A percentile compares a stretch with the other conserved stretches of the same genome.
phyloP scores from a whole-genome alignment of 257 asterid genomes.

The Forsythia viridissima region DNA sequence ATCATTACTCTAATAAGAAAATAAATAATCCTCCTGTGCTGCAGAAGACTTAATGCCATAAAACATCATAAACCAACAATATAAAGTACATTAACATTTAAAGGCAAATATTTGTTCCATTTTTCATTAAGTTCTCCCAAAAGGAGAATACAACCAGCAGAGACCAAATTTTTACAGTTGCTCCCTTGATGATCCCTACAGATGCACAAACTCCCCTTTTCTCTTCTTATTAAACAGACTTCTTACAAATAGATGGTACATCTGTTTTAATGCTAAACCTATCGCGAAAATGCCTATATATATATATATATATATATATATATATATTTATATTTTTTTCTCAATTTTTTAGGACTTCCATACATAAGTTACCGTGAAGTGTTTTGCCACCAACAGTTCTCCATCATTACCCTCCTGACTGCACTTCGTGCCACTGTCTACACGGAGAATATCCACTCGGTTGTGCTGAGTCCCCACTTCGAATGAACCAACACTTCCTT shows the following conservation, averaged over 20 bases:
- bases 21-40: too few relatives aligned
- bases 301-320: neutral
- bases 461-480: conserved; percentile 77
- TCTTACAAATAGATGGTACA: conserved; percentile 41
- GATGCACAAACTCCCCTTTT: conserved; percentile 14
- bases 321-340: conserved; percentile 9
- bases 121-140: neutral
- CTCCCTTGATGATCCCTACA: conserved; percentile 37
- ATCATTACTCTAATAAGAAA: too few relatives aligned
- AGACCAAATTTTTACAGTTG: conserved; percentile 48
- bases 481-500: conserved; percentile 81
- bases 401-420: conserved; percentile 32
- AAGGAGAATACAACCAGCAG: conserved; percentile 25
- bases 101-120: neutral
- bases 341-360: conserved; percentile 30
- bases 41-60: neutral
- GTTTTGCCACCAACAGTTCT: conserved; percentile 20
- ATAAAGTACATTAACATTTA: neutral
- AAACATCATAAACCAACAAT: neutral
- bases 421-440: conserved; percentile 52
- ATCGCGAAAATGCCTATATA: conserved; percentile 26
- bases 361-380: conserved; percentile 19
- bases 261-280: conserved; percentile 28
- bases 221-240: conserved; percentile 25
- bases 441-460: conserved; percentile 42